Evolutionary conservation across 2,329 filamentous ascomycete genomes (phyloP), one percentile per base, ranked within the genome.

Genomic region (Aspergillus texensis): DNA sequence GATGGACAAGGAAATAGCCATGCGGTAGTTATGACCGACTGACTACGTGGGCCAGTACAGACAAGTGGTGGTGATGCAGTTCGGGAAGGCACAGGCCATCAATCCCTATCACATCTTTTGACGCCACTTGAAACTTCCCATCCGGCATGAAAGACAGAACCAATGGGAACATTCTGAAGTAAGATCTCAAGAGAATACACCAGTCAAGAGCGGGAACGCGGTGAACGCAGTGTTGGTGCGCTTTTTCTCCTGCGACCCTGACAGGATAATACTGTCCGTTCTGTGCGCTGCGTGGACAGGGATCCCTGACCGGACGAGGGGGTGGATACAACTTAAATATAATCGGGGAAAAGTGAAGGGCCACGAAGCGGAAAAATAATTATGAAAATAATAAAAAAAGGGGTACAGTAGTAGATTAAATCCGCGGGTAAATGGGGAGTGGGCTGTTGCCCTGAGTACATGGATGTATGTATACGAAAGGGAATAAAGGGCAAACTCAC

Each of bases 71-170:
- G 65, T 64, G 60, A 66, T 68, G 70, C 72, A 73, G 69, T 67
- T 63, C 71, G 73, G 74, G 62, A 74, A 74, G 70, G 65, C 65
- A 72, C 74, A 75, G 71, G 62, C 60, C 63, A 63, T 62, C 66
- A 50, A 69, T 64, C 65, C 66, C 65, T 68, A 70, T 69, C 68
- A 65, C 67, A 68, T 71, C 68, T 69, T 67, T 61, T 61, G 68
- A 66, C 72, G 72, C 72, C 73, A 72, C 72, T 62, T 62, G 64
- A 63, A 66, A 61, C 61, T 63, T 67, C 63, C 57, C 65, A 66
- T 53, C 61, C 68, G 70, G 69, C 71, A 69, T 71, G 57, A 43
- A 61, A 16, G 45, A 62, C 56, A 43, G 66, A 59, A 60, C 68
- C 68, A 70, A 70, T 70, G 62, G 65, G 67, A 67, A 46, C 58